A percentile compares a stretch with the other conserved stretches of the same genome.
phyloP scores from a whole-genome alignment of 305 asterid species.

The Rubia peregrina region DNA sequence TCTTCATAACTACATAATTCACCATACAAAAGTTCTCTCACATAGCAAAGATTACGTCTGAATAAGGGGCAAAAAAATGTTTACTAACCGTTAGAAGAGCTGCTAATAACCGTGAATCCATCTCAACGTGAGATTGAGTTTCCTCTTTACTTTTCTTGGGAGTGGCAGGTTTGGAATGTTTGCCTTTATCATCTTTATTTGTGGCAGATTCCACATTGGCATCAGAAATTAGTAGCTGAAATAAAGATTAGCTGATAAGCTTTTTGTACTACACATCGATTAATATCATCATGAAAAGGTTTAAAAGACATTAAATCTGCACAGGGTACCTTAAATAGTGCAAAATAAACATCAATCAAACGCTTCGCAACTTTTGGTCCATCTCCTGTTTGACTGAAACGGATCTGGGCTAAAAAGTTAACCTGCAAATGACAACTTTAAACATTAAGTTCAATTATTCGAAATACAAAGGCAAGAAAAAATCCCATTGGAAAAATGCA shows the following conservation, averaged over 20 bases:
- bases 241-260: neutral
- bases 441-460: neutral
- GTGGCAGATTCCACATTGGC: slow-evolving; percentile 33
- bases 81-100: slow-evolving; percentile 75
- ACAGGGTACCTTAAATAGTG: slow-evolving; percentile 71
- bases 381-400: slow-evolving; percentile 77
- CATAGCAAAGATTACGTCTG: neutral
- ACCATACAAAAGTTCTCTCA: neutral
- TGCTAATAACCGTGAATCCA: slow-evolving; percentile 92
- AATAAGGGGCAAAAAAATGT: slow-evolving; percentile 9
- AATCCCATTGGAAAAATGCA: slow-evolving; percentile 5
- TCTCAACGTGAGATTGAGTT: slow-evolving; percentile 53
- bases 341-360: slow-evolving; percentile 85
- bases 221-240: slow-evolving; percentile 77
- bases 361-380: slow-evolving; percentile 91
- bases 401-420: slow-evolving; percentile 76
- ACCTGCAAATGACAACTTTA: slow-evolving; percentile 45
- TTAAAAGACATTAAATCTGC: neutral
- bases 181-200: slow-evolving; percentile 26
- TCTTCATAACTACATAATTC: neutral
- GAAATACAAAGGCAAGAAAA: neutral
- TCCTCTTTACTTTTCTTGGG: slow-evolving; percentile 41
- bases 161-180: slow-evolving; percentile 27
- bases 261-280: neutral
- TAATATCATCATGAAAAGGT: neutral